Evolutionary conservation across 495 filamentous ascomycete genomes (phyloP), one percentile per base, ranked within the genome.

Genomic region (Parmelia sp.): DNA sequence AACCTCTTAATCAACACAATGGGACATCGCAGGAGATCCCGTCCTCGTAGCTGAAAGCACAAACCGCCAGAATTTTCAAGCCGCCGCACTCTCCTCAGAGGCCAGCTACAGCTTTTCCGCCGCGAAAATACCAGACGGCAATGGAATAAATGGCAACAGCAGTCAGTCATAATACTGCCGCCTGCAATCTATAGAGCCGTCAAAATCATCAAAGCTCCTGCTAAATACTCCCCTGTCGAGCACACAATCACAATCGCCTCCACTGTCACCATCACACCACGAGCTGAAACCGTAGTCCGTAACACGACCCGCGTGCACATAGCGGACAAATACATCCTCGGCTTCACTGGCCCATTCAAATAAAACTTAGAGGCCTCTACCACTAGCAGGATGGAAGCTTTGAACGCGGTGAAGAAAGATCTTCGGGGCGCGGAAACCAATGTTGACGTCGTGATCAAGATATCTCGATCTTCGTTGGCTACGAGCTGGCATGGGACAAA

Each of bases 391-490:
- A 57, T 64, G 0, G 63, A 62, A 23, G 75, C 82, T 8, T 70
- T 82, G n/a, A 64, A 74, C 27, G 68, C 68, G 10, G 72, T 78
- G 14, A 75, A 83, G 63, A 65, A 64, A 3, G 83, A 76, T 70
- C 68, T 81, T 15, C 61, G 65, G 61, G 65, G 69, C 3, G 66
- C 77, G 53, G 74, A 77, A 51, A 77, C 78, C 7, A 42, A 67
- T 10, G 83, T 79, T 60, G 77, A 81, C 65, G 68, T 79, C 35
- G 75, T 81, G 35, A 70, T 78, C 68, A 72, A 83, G 63, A 72
- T 77, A 63, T 80, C 81, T 0, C 72, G 73, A 5, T 78, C 69
- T 71, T 79, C 12, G 47, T 79, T 19, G 80, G 81, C 9, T 68
- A 82, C 60, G 77, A 81, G 55, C 69, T 77, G 6, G n/a, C n/a